These are phyloP conservation scores for Trichoderma simmonsii DNA, from an alignment of 2,329 filamentous ascomycete species.

Conservation along the genomic window DNA sequence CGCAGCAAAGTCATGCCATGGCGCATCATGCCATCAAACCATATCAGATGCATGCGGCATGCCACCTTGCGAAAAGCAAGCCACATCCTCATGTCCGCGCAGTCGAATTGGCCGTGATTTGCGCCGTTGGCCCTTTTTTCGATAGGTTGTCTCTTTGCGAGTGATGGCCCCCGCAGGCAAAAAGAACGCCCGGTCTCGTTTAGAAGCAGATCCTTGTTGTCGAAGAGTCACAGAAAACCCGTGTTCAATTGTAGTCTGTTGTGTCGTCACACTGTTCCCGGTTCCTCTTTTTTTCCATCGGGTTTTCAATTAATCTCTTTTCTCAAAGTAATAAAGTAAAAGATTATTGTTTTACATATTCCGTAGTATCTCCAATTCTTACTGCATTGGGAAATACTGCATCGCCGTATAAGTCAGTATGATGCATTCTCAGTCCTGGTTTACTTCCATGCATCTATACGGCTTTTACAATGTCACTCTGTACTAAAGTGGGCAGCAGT, in stretches of 20 bases:
- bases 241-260: neutral
- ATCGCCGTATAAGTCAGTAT: neutral
- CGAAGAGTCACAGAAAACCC: neutral
- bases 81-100: constrained; percentile 6
- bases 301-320: neutral
- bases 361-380: neutral
- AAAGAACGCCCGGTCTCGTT: neutral
- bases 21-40: neutral
- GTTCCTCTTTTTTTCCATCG: neutral
- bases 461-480: neutral
- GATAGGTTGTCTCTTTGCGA: neutral
- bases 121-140: neutral
- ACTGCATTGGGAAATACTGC: neutral
- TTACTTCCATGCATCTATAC: neutral
- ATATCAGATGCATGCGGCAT: neutral
- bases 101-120: neutral
- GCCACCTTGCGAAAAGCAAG: neutral
- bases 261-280: neutral
- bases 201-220: neutral
- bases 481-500: neutral
- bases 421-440: neutral
- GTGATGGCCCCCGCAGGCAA: neutral
- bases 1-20: neutral
- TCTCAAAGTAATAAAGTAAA: neutral
- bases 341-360: neutral